Evolutionary conservation across 148 eudicot species (phyloP).

Genomic region (Chenopodium berlandieri): DNA sequence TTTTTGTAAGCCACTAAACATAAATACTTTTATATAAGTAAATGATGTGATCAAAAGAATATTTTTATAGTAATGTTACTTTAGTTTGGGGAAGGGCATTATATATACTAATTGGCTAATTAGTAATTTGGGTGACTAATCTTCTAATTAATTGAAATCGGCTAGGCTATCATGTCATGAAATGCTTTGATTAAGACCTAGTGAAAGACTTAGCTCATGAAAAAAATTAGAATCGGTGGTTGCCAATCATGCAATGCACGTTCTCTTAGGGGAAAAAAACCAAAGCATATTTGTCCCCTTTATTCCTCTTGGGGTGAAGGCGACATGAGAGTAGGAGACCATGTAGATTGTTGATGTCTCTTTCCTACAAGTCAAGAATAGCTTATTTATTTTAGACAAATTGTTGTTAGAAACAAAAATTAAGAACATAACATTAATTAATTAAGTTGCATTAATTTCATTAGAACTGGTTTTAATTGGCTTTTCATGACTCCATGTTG

Average conservation of each 20-base stretch:
- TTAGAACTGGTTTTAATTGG: neutral
- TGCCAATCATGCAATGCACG: slow-evolving; percentile 27
- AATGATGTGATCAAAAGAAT: no score
- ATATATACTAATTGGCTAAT: neutral
- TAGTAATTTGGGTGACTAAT: neutral
- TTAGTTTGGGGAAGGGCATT: no score
- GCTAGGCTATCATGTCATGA: slow-evolving; percentile 4
- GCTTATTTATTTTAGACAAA: neutral
- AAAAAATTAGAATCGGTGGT: neutral
- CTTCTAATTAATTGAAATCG: neutral
- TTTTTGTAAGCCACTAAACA: no score
- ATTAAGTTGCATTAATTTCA: neutral
- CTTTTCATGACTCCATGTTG: neutral
- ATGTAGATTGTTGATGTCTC: slow-evolving; percentile 20
- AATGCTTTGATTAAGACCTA: neutral
- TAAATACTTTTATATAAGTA: no score
- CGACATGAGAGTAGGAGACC: slow-evolving; percentile 37
- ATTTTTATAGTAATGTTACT: no score
- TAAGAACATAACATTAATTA: neutral
- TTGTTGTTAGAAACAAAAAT: neutral
- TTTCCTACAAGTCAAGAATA: slow-evolving; percentile 17
- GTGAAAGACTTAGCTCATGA: slow-evolving; percentile 5
- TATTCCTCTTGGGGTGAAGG: slow-evolving; percentile 9
- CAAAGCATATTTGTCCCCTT: slow-evolving; percentile 19
- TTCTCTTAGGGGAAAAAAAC: slow-evolving; percentile 8